Evolutionary conservation across 257 asterid genomes (phyloP).

Genomic region (Solanum piurae): DNA sequence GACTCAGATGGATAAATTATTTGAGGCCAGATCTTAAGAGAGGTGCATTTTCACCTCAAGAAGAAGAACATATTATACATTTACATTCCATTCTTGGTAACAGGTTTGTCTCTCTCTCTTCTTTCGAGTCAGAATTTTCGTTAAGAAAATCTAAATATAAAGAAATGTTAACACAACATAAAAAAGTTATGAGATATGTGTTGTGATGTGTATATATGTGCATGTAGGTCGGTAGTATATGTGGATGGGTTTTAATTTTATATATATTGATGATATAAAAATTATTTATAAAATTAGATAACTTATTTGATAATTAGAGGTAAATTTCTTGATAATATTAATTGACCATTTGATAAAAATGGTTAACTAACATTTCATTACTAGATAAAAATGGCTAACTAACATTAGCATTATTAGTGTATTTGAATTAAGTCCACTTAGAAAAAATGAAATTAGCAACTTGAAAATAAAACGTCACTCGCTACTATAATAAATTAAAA

Average conservation of each 20-base stretch:
- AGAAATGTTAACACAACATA: neutral
- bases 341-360: neutral
- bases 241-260: neutral
- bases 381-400: no score
- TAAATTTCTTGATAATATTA: neutral
- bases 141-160: neutral
- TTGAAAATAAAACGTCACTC: neutral
- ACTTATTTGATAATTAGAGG: neutral
- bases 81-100: constrained; percentile 58
- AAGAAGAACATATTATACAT: constrained; percentile 48
- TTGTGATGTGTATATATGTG: neutral
- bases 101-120: constrained; percentile 18
- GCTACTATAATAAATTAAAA: neutral
- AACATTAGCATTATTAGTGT: neutral
- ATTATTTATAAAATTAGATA: neutral
- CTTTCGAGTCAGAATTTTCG: neutral
- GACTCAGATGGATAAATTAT: constrained; percentile 54
- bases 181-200: neutral
- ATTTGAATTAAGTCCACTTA: neutral
- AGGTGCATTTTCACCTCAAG: constrained; percentile 51
- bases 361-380: neutral
- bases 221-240: neutral
- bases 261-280: neutral
- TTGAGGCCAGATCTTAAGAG: constrained; percentile 54
- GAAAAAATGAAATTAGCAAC: neutral